phyloP scores from a whole-genome alignment of 192 early-diverging fungal genomes.

The Jimgerdemannia lactiflua region DNA sequence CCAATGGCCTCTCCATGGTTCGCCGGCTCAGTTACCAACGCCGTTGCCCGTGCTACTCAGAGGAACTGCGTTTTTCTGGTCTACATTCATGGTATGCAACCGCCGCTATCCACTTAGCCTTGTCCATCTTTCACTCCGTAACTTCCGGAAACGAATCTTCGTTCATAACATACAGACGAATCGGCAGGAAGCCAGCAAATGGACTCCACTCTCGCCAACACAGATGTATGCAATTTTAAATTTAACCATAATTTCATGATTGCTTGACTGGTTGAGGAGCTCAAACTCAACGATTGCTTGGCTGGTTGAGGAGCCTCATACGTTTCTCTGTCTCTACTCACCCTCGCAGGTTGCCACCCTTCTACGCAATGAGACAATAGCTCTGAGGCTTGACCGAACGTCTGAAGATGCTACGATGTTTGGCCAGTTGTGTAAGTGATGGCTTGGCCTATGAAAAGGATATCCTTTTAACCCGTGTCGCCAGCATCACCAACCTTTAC shows the following conservation, averaged over 20 bases:
- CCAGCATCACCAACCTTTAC: not conserved
- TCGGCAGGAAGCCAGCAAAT: not conserved
- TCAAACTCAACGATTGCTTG: no score
- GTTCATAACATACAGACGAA: not conserved
- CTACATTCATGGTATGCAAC: not conserved
- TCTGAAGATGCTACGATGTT: not conserved
- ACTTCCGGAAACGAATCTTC: not conserved
- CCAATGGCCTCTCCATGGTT: not conserved
- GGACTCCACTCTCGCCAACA: not conserved
- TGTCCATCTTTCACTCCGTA: not conserved
- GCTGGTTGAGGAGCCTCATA: no score
- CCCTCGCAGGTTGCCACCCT: not conserved
- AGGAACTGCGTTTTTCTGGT: not conserved
- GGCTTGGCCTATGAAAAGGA: no score
- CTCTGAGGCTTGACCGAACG: not conserved
- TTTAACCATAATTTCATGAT: not conserved
- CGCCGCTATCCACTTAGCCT: not conserved
- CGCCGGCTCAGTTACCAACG: not conserved
- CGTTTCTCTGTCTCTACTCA: not conserved
- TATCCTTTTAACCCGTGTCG: no score
- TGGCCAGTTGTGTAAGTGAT: not conserved
- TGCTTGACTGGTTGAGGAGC: not conserved
- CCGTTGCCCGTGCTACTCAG: not conserved
- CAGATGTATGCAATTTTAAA: not conserved
- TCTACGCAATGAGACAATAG: not conserved